These are phyloP conservation scores for Carex scoparia DNA, from an alignment of 176 grass and related monocot species.

Conservation along the genomic window DNA sequence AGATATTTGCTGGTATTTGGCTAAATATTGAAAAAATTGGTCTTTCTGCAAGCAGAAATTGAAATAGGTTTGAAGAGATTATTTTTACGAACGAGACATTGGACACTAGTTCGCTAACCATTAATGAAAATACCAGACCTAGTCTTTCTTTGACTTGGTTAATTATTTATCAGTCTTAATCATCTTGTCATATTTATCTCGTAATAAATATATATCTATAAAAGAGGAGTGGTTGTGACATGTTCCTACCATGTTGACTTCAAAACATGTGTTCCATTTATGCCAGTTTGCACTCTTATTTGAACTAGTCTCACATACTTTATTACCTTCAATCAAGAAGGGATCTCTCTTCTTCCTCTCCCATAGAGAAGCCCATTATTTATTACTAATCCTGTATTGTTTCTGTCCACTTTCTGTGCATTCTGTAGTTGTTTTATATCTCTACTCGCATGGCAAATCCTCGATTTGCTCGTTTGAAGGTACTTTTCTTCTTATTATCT, in stretches of 20 bases:
- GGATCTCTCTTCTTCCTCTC: neutral
- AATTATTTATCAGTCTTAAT: neutral
- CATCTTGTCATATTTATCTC: neutral
- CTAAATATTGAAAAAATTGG: neutral
- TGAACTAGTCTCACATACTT: neutral
- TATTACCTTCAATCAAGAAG: constrained; percentile 2
- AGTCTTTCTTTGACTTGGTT: neutral
- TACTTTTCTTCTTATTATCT: neutral
- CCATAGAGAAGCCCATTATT: neutral
- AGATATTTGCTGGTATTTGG: neutral
- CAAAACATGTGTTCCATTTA: constrained; percentile 6
- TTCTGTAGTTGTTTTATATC: neutral
- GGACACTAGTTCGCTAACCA: neutral
- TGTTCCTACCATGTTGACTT: constrained; percentile 16
- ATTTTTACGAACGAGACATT: neutral
- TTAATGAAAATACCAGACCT: neutral
- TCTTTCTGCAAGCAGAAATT: neutral
- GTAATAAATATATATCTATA: neutral
- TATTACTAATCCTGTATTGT: neutral
- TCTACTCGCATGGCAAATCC: neutral
- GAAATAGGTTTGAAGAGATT: neutral
- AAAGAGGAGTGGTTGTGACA: constrained; percentile 14
- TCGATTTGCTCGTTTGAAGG: constrained; percentile 17
- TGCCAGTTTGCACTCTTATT: neutral
- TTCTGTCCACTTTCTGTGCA: neutral